These are phyloP conservation scores for Fusarium humuli DNA, from an alignment of 2,329 filamentous ascomycete species.

Conservation along the genomic window DNA sequence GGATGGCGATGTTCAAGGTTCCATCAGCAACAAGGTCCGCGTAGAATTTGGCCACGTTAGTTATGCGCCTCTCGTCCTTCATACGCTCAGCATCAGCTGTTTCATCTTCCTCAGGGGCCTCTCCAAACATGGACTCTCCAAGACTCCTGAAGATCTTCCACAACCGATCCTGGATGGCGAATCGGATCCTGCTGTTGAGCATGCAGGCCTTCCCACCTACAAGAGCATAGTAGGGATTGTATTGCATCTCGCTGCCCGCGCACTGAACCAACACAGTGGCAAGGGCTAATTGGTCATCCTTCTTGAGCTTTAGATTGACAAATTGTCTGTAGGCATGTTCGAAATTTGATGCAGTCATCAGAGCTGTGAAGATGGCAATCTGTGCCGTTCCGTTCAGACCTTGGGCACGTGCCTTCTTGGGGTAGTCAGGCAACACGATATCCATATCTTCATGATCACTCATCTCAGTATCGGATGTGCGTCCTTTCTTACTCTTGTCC, in stretches of 20 bases:
- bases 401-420: slow-evolving; percentile 79
- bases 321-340: slow-evolving; percentile 86
- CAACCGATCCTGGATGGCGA: slow-evolving; percentile 87
- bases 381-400: slow-evolving; percentile 89
- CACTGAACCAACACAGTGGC: slow-evolving; percentile 90
- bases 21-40: slow-evolving; percentile 62
- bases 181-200: slow-evolving; percentile 77
- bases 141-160: slow-evolving; percentile 88
- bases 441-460: slow-evolving; percentile 62
- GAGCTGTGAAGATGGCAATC: slow-evolving; percentile 90
- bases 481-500: slow-evolving; percentile 32
- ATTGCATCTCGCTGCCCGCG: slow-evolving; percentile 81
- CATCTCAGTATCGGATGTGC: slow-evolving; percentile 33
- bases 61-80: slow-evolving; percentile 62
- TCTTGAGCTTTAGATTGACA: slow-evolving; percentile 85
- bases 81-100: slow-evolving; percentile 60
- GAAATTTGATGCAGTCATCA: slow-evolving; percentile 86
- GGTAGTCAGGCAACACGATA: slow-evolving; percentile 72
- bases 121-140: slow-evolving; percentile 81
- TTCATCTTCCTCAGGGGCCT: slow-evolving; percentile 68
- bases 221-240: slow-evolving; percentile 94
- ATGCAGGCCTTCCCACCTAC: slow-evolving; percentile 81
- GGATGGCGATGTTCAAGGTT: slow-evolving; percentile 59
- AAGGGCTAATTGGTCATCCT: slow-evolving; percentile 86
- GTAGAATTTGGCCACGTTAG: slow-evolving; percentile 67